phyloP scores from a whole-genome alignment of 1,284 basidiomycete genomes.

The Volvariella volvacea region DNA sequence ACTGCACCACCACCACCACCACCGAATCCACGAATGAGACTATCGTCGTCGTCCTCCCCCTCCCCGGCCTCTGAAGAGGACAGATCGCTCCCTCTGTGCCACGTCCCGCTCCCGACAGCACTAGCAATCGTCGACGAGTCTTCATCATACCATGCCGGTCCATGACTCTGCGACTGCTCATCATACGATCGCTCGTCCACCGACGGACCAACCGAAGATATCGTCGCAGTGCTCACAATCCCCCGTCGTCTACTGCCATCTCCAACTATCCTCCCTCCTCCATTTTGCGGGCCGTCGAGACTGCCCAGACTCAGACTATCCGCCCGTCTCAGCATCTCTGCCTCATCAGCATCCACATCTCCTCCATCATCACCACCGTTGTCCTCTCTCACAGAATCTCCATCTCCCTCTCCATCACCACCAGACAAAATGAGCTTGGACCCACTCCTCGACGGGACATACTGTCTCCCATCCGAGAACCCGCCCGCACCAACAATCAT shows the following conservation, averaged over 20 bases:
- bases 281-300: neutral
- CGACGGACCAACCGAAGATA: neutral
- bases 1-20: no score
- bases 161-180: slow-evolving; percentile 11
- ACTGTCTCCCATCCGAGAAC: slow-evolving; percentile 31
- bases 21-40: no score
- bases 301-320: neutral
- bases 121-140: slow-evolving; percentile 20
- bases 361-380: slow-evolving; percentile 5
- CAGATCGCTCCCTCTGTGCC: slow-evolving; percentile 11
- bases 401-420: neutral
- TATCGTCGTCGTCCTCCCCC: slow-evolving; percentile 3
- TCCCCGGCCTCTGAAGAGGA: slow-evolving; percentile 14
- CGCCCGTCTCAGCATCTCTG: neutral
- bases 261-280: neutral
- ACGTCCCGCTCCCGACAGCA: slow-evolving; percentile 12
- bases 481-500: slow-evolving; percentile 50
- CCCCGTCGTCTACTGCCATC: neutral
- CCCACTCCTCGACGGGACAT: slow-evolving; percentile 13
- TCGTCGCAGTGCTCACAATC: no score
- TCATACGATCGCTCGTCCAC: slow-evolving; percentile 3
- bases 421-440: slow-evolving; percentile 9
- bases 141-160: slow-evolving; percentile 17
- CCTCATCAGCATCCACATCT: neutral
- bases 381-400: neutral